Base-by-base conservation (phyloP, 2,329 filamentous ascomycete species). In the Calonectria pteridis region DNA sequence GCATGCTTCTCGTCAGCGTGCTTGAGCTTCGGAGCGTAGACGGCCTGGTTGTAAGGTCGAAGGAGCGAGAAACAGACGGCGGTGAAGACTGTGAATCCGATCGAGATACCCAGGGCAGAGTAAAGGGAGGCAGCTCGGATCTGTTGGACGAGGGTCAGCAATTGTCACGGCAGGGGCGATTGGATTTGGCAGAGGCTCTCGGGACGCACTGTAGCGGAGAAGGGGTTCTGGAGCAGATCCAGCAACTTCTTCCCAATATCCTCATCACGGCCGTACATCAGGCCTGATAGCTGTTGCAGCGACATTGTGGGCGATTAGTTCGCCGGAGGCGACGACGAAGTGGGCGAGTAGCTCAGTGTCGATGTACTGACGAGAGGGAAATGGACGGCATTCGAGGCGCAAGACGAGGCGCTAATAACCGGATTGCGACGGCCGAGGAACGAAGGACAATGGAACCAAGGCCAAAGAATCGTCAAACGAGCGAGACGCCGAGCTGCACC, bases 21-120 rank as follows among this genome's bases (percentile, higher is more conserved):
- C 83, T 98, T 98, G 63, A 97, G 89, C 83, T 97, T 96, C 50
- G 97, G 97, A 4, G 97, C 96, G 85, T 99, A 99, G 62, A 99
- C 95, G 78, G 96, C 91, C 70, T 93, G 94, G 84, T 98, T 96
- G 84, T 96, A 95, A 6, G 97, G 97, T 74, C 97, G 94, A 69
- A 98, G 88, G 79, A 98, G 87, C 75, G 95, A 98, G 89, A 98
- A 99, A 77, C 92, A 86, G 72, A 98, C 83, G 75, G 95, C 93
- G 78, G 98, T 93, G 78, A 92, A 88, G 75, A 90, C 81, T 11
- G 95, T 95, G 81, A 97, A 87, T 69, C 91, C 94, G 55, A 98
- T 82, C 4, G 96, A 98, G 28, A 94, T 95, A 76, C 88, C 94
- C 55, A 98, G 86, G 63, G 96, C 95, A 72, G 94, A 93, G 85